Conservation (phyloP, 2,329 filamentous ascomycete genomes). For the Sclerotinia trifoliorum region DNA sequence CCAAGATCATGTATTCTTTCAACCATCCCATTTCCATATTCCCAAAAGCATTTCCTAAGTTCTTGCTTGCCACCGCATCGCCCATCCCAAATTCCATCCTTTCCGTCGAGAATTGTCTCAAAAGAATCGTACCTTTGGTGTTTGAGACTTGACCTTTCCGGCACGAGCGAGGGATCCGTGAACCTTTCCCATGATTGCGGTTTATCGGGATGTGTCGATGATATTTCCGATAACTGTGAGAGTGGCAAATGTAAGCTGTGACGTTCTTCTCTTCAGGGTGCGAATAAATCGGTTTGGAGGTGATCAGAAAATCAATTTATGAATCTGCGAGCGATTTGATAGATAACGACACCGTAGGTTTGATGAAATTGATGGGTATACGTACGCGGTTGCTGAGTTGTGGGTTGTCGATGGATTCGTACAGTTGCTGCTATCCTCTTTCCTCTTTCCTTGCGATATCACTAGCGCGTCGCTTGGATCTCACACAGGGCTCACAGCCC, state of each 20-base stretch:
- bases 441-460: neutral
- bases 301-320: neutral
- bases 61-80: neutral
- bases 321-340: slow-evolving; percentile 10
- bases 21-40: neutral
- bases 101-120: slow-evolving; percentile 19
- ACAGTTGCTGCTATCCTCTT: neutral
- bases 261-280: neutral
- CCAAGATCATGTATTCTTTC: neutral
- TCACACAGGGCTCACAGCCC: slow-evolving; percentile 21
- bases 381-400: slow-evolving; percentile 21
- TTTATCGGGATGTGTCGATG: slow-evolving; percentile 38
- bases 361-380: slow-evolving; percentile 17
- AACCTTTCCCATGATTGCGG: slow-evolving; percentile 81
- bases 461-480: slow-evolving; percentile 14
- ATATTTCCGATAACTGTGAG: slow-evolving; percentile 35
- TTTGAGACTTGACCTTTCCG: slow-evolving; percentile 98
- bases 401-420: slow-evolving; percentile 18
- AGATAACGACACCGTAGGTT: neutral
- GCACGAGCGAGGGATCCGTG: slow-evolving; percentile 93
- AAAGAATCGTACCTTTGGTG: slow-evolving; percentile 69
- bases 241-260: slow-evolving; percentile 27
- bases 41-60: neutral
- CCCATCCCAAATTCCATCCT: neutral
- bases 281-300: neutral